Evolutionary conservation across 768 basidiomycete genomes (phyloP).

Genomic region (Naganishia onofrii): DNA sequence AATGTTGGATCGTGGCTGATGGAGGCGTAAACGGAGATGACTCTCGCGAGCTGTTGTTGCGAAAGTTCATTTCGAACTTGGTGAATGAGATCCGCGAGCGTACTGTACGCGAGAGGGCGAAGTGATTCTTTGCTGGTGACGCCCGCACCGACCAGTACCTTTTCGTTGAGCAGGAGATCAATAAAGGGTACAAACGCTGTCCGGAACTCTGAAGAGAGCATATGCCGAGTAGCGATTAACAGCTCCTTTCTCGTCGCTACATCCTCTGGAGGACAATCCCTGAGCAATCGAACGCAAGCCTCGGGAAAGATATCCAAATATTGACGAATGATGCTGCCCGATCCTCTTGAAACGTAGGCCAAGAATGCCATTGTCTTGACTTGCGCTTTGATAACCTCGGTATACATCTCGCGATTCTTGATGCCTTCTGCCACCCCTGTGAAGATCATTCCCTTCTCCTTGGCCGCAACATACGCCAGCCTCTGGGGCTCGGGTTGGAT

Average conservation of each 20-base stretch:
- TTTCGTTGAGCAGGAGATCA: slow-evolving; percentile 86
- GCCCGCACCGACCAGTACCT: slow-evolving; percentile 78
- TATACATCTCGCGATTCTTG: slow-evolving; percentile 68
- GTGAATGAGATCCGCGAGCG: slow-evolving; percentile 88
- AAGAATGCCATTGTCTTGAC: slow-evolving; percentile 94
- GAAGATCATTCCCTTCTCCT: slow-evolving; percentile 79
- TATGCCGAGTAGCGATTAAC: slow-evolving; percentile 85
- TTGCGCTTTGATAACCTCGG: slow-evolving; percentile 80
- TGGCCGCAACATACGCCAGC: slow-evolving; percentile 70
- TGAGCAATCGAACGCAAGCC: slow-evolving; percentile 77
- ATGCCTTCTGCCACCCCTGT: slow-evolving; percentile 75
- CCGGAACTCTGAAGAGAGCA: slow-evolving; percentile 74
- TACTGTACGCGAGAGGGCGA: slow-evolving; percentile 75
- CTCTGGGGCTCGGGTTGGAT: slow-evolving; percentile 78
- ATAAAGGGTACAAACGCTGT: slow-evolving; percentile 75
- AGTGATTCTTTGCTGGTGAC: slow-evolving; percentile 81
- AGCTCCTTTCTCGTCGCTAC: slow-evolving; percentile 82
- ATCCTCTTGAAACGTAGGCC: slow-evolving; percentile 78
- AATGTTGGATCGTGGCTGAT: slow-evolving; percentile 85
- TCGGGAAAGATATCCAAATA: slow-evolving; percentile 79
- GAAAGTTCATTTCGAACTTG: slow-evolving; percentile 81
- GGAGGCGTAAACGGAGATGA: slow-evolving; percentile 79
- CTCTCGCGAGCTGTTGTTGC: slow-evolving; percentile 68
- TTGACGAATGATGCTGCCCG: slow-evolving; percentile 63
- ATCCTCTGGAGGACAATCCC: slow-evolving; percentile 86